A percentile compares a stretch with the other conserved stretches of the same genome.
Evolutionary conservation across 331 rosid genomes (phyloP).

Genomic region (Pyracantha coccinea): DNA sequence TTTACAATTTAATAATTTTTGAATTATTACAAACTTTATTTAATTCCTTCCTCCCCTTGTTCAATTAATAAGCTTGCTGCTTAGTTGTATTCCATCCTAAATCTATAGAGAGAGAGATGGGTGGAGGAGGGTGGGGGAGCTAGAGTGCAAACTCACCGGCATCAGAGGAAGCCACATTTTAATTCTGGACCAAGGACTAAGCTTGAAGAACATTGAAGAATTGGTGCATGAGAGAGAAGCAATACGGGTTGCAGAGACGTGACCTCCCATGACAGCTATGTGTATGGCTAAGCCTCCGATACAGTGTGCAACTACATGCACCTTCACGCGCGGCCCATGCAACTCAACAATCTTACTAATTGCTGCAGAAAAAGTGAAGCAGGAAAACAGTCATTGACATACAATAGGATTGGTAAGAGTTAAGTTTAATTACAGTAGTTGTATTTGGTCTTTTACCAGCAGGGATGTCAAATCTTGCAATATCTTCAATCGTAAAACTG

Average conservation of each 20-base stretch:
- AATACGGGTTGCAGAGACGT: conserved; percentile 23
- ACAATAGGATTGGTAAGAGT: not conserved
- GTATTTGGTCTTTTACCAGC: conserved; percentile 18
- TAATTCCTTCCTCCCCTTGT: too few relatives aligned
- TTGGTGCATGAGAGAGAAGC: conserved; percentile 34
- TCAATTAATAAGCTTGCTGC: too few relatives aligned
- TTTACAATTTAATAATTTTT: not conserved
- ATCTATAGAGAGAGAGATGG: too few relatives aligned
- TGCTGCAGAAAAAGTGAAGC: conserved; percentile 9
- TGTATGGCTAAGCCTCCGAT: conserved; percentile 31
- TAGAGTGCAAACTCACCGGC: conserved; percentile 8
- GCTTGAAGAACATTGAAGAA: conserved; percentile 35
- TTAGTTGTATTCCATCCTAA: too few relatives aligned
- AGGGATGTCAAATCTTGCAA: conserved; percentile 33
- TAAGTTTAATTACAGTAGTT: not conserved
- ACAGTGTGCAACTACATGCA: conserved; percentile 32
- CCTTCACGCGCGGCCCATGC: conserved; percentile 10
- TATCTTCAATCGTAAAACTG: conserved; percentile 27
- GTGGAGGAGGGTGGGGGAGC: not conserved
- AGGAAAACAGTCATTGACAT: not conserved
- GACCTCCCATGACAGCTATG: conserved; percentile 31
- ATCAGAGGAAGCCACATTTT: conserved; percentile 38
- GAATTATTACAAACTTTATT: not conserved
- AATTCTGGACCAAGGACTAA: conserved; percentile 15
- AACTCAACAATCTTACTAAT: conserved; percentile 26